These are phyloP conservation scores for Pseudoperonospora humuli DNA, from an alignment of 352 stramenopile species.

Conservation along the genomic window DNA sequence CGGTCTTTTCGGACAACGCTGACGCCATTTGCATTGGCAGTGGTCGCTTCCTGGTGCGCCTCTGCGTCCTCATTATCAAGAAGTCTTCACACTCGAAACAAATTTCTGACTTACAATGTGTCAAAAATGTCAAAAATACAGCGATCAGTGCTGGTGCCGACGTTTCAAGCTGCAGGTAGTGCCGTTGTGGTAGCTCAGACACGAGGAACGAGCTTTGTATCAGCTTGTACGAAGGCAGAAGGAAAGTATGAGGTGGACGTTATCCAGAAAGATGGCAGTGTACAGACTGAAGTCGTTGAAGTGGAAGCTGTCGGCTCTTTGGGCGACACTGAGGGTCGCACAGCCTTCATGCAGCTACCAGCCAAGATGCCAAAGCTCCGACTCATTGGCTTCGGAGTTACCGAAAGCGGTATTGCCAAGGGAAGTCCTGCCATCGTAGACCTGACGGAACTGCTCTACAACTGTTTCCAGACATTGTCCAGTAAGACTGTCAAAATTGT, in stretches of 20 bases:
- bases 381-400: slow-evolving; percentile 60
- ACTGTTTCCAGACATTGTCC: slow-evolving; percentile 17
- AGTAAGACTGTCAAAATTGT: not conserved
- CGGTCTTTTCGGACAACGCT: slow-evolving; percentile 15
- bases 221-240: slow-evolving; percentile 20
- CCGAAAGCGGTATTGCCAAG: slow-evolving; percentile 33
- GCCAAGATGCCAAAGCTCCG: slow-evolving; percentile 29
- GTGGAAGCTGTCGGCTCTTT: slow-evolving; percentile 36
- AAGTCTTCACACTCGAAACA: too few species aligned
- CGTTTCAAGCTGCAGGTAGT: slow-evolving; percentile 26
- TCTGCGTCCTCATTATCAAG: not conserved
- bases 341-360: slow-evolving; percentile 34
- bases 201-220: slow-evolving; percentile 42
- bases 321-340: slow-evolving; percentile 20
- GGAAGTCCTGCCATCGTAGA: slow-evolving; percentile 8
- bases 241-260: slow-evolving; percentile 63
- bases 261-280: slow-evolving; percentile 36
- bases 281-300: slow-evolving; percentile 33
- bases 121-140: slow-evolving; percentile 9
- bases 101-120: not conserved
- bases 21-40: slow-evolving; percentile 58
- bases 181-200: slow-evolving; percentile 54
- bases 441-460: slow-evolving; percentile 44
- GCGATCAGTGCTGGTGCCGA: slow-evolving; percentile 54
- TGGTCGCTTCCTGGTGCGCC: slow-evolving; percentile 59